A percentile compares a stretch with the other conserved stretches of the same genome.
Evolutionary conservation across 192 early-diverging fungal species (phyloP).

Genomic region (Funneliformis mosseae): DNA sequence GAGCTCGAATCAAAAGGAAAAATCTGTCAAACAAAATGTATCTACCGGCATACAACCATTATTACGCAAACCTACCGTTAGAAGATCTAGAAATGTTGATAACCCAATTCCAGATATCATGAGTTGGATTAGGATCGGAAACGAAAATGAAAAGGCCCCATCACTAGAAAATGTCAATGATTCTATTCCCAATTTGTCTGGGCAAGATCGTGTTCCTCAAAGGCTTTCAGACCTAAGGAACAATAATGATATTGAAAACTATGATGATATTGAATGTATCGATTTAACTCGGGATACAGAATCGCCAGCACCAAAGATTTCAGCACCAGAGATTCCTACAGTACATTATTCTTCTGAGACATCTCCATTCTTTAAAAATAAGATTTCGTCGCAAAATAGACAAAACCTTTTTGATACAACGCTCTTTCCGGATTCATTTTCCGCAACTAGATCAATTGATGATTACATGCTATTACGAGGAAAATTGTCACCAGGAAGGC

Average conservation of each 20-base stretch:
- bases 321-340: no score
- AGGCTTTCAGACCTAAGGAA: background rate
- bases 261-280: background rate
- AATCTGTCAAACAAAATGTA: background rate
- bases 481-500: background rate
- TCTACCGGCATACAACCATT: background rate
- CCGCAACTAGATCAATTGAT: conserved; percentile 23
- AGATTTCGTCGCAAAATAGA: background rate
- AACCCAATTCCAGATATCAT: background rate
- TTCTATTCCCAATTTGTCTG: background rate
- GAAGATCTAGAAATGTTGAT: background rate
- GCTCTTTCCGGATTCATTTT: background rate
- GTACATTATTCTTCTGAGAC: background rate
- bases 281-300: background rate
- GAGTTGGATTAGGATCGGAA: background rate
- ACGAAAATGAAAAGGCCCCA: background rate
- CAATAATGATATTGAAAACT: background rate
- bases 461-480: conserved; percentile 17
- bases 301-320: no score
- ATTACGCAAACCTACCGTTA: background rate
- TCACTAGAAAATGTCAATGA: background rate
- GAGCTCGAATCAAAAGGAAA: background rate
- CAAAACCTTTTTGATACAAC: background rate
- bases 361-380: background rate
- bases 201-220: background rate